Conservation (phyloP, 768 basidiomycete species). For the Russula dissimulans region DNA sequence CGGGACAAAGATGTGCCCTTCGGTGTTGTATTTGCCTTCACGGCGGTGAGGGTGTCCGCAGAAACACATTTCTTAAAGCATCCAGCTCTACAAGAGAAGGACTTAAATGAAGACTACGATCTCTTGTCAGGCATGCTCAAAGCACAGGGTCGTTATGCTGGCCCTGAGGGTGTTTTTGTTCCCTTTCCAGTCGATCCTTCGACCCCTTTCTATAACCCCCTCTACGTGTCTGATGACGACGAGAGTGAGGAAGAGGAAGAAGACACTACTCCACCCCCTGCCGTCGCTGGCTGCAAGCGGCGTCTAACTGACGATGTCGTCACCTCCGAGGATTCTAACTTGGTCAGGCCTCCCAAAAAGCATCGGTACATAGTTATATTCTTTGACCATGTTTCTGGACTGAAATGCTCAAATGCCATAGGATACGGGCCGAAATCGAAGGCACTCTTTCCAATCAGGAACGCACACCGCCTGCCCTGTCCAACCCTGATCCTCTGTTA, state of each 20-base stretch:
- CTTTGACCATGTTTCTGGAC: too few species aligned
- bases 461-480: too few species aligned
- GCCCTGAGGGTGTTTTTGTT: neutral
- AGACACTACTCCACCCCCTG: conserved; percentile 8
- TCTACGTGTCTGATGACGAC: neutral
- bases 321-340: neutral
- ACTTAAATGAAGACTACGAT: too few species aligned
- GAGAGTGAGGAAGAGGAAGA: conserved; percentile 7
- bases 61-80: conserved; percentile 26
- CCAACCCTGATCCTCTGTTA: too few species aligned
- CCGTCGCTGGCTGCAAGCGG: conserved; percentile 14
- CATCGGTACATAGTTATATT: too few species aligned
- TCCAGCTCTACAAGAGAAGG: neutral
- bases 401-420: too few species aligned
- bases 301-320: neutral
- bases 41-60: conserved; percentile 24
- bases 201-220: too few species aligned
- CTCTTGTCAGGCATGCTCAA: too few species aligned
- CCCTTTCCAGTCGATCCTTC: neutral
- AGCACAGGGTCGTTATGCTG: neutral
- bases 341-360: too few species aligned
- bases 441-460: too few species aligned
- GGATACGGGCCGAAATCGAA: too few species aligned
- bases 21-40: conserved; percentile 18
- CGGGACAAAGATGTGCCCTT: conserved; percentile 15